Base-by-base conservation (phyloP, 805 yeast genomes). In the Kodamaea kaohsiungensis region DNA sequence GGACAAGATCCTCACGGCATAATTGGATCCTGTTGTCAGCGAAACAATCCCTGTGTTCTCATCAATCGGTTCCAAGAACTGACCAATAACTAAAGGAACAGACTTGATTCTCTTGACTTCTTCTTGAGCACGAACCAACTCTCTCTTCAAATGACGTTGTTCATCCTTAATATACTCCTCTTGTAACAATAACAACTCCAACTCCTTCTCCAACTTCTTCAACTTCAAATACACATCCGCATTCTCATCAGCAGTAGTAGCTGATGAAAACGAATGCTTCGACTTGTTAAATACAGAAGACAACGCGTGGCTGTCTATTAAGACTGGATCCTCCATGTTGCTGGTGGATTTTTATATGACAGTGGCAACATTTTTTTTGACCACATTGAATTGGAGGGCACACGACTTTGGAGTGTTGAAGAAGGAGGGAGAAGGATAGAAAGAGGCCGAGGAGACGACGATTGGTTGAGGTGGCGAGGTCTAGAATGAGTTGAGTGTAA, bases 161-260 rank as follows among this genome's bases (percentile, higher is more conserved):
- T 95, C 99, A 70, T 95, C 99, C 67, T 96, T 95, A 68, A 95
- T 91, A 48, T 93, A 96, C 56, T 92, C 98, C 70, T 95, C 99
- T 72, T 95, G 99, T 60, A 95, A 78, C 56, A 82, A 75, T 58
- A 95, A 75, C 50, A 95, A 77, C 62, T 93, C 97, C 65, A 89
- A 81, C 67, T 93, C 97, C 61, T 92, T 91, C 68, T 96, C 96
- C 59, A 95, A 80, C 67, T 85, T 89, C 80, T 95, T 96, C 63
- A 93, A 79, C 62, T 82, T 88, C 61, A 90, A 75, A 73, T 95
- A 95, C 39, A 88, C 88, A 68, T 95, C 98, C 19, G 73, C 68
- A 49, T 67, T 76, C 62, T 66, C 79, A 66, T 70, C 71, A 7
- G 57, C 51, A 9, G 39, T 38, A 2, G 51, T 25, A 6, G 51